A percentile compares a stretch with the other conserved stretches of the same genome.
Evolutionary conservation across 768 basidiomycete genomes (phyloP).

Genomic region (Termitomyces sp.): DNA sequence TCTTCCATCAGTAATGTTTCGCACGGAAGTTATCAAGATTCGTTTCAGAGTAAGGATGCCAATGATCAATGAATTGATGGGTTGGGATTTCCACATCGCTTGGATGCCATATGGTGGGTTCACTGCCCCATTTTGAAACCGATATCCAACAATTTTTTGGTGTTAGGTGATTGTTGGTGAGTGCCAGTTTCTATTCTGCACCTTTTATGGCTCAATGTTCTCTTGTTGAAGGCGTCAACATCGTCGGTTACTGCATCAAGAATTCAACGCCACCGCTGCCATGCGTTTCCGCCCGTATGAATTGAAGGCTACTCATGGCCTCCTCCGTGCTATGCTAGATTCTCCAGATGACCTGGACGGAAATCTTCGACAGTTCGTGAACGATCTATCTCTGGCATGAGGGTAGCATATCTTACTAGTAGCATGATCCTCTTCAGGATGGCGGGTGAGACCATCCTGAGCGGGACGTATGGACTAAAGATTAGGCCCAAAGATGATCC

Average conservation of each 20-base stretch:
- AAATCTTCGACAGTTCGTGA: conserved; percentile 11
- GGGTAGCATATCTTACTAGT: not conserved
- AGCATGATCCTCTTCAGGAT: conserved; percentile 5
- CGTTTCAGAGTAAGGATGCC: conserved; percentile 7
- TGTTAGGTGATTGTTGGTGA: conserved; percentile 10
- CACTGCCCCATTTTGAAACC: too few species aligned
- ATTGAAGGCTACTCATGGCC: conserved; percentile 16
- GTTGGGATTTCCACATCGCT: conserved; percentile 11
- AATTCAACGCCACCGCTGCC: conserved; percentile 17
- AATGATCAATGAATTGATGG: too few species aligned
- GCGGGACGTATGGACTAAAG: conserved; percentile 30
- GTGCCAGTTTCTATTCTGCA: not conserved
- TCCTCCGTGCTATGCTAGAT: conserved; percentile 19
- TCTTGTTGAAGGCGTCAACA: conserved; percentile 20
- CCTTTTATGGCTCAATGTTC: not conserved
- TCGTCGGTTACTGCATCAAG: conserved; percentile 20
- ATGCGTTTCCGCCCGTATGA: conserved; percentile 19
- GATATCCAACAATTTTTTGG: not conserved
- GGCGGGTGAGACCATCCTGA: conserved; percentile 24
- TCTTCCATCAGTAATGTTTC: not conserved
- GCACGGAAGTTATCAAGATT: too few species aligned
- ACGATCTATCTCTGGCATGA: not conserved
- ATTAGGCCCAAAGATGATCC: conserved; percentile 28
- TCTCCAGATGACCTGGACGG: conserved; percentile 15
- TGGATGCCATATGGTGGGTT: conserved; percentile 15